Base-by-base conservation (phyloP, 2,329 filamentous ascomycete species). In the Beauveria brongniartii region DNA sequence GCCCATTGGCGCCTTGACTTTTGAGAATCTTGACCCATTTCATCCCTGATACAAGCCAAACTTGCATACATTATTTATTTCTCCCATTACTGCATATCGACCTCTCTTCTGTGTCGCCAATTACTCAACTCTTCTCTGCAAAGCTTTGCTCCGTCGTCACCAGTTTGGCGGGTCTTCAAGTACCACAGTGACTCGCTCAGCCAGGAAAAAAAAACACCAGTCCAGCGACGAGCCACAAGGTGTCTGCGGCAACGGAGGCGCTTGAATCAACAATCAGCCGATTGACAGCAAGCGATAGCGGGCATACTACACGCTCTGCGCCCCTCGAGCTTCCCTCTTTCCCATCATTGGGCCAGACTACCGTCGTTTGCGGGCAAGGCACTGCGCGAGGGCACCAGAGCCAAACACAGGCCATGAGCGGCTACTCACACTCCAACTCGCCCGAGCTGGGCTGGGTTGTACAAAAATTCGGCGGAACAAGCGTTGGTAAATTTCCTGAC, bases 391-490 rank as follows among this genome's bases (percentile, higher is more conserved):
- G 41, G 48, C 22, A 54, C 48, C 16, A 12, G 16, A 41, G 20
- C 7, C 18, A 24, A 18, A 50, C 26, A 48, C 7, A 40, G 12
- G 61, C 22, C 47, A 75, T 74, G 73, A 72, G 69, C 59, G 70
- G 69, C 63, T 69, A 69, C 18, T 67, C 68, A 46, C 65, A 70
- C 63, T 68, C 65, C 65, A 78, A 78, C 66, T 67, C 71, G 54
- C 69, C 72, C 59, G 67, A 69, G 52, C 77, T 79, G 65, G 80
- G 80, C 66, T 96, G 92, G 92, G 82, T 96, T 34, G 89, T 97
- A 55, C 92, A 96, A 74, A 97, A 97, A 75, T 96, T 96, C 74
- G 92, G 92, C 64, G 93, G 93, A 56, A 99, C 93, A 57, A 96
- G 91, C 71, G 90, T 97, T 56, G 94, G 93, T 68, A 97, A 97